Evolutionary conservation across 257 asterid species (phyloP).

Genomic region (Nicotiana otophora): DNA sequence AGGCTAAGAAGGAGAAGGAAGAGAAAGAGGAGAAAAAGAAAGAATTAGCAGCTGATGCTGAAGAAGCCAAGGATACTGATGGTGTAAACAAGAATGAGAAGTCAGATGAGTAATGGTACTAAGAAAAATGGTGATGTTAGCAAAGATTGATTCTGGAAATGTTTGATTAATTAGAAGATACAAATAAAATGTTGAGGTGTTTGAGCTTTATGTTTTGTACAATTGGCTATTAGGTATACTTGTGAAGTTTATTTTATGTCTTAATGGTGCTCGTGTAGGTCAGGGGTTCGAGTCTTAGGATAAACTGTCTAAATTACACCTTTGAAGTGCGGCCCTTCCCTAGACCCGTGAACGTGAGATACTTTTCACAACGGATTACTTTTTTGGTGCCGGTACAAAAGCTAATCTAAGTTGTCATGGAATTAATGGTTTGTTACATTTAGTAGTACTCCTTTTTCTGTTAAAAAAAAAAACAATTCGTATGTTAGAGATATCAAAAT

Average conservation of each 20-base stretch:
- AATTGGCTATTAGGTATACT: not conserved
- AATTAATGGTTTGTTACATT: too few relatives aligned
- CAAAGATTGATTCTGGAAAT: not conserved
- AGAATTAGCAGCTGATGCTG: not conserved
- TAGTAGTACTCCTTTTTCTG: too few relatives aligned
- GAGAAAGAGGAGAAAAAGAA: not conserved
- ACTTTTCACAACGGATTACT: fast-evolving
- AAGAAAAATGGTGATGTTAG: not conserved
- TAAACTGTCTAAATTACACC: too few relatives aligned
- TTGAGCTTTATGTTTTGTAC: not conserved
- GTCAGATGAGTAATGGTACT: not conserved
- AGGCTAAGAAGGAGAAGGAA: not conserved
- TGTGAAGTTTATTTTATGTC: not conserved
- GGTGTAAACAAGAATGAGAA: not conserved
- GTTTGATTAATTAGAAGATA: not conserved
- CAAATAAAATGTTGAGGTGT: not conserved
- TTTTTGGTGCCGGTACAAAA: not conserved
- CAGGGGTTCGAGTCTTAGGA: too few relatives aligned
- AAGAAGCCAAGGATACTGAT: not conserved
- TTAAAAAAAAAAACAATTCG: too few relatives aligned
- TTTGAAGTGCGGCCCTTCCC: fast-evolving
- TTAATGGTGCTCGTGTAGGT: not conserved
- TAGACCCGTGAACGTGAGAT: too few relatives aligned
- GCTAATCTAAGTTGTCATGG: too few relatives aligned
- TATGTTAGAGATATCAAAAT: too few relatives aligned